Percentiles rank a stretch among this genome's conserved stretches.
phyloP scores from a whole-genome alignment of 1,284 basidiomycete genomes.

The Garcileccinum viscosum region DNA sequence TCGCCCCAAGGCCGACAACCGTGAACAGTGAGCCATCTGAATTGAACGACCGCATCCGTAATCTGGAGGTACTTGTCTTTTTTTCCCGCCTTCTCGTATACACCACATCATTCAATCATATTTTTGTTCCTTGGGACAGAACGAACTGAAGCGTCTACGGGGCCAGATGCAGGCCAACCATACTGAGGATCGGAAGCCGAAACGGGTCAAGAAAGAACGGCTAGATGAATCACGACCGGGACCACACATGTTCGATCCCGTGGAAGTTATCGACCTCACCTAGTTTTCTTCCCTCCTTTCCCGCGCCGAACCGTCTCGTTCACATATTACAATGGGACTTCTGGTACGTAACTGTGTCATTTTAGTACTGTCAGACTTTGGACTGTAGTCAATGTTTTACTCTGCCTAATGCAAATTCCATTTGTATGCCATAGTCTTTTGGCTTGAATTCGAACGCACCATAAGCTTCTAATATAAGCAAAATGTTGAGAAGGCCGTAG shows the following conservation, averaged over 20 bases:
- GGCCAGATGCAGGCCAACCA: background rate
- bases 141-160: conserved; percentile 21
- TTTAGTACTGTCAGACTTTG: background rate
- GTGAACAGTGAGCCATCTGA: conserved; percentile 1
- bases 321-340: background rate
- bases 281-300: background rate
- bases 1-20: conserved; percentile 9
- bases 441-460: background rate
- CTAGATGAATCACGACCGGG: background rate
- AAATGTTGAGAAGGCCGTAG: background rate
- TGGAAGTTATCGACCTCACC: conserved; percentile 27
- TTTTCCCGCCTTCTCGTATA: background rate
- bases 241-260: background rate
- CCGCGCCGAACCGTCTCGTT: background rate
- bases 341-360: background rate
- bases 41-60: background rate
- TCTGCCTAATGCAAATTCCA: no score
- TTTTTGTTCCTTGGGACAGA: background rate
- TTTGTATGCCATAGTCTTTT: background rate
- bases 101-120: background rate
- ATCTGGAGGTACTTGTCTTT: background rate
- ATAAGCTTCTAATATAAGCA: background rate
- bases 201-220: conserved; percentile 22
- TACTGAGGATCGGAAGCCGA: conserved; percentile 13
- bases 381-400: background rate